Evolutionary conservation across 2,329 filamentous ascomycete genomes (phyloP), one percentile per base, ranked within the genome.

Genomic region (Cladophialophora exuberans): DNA sequence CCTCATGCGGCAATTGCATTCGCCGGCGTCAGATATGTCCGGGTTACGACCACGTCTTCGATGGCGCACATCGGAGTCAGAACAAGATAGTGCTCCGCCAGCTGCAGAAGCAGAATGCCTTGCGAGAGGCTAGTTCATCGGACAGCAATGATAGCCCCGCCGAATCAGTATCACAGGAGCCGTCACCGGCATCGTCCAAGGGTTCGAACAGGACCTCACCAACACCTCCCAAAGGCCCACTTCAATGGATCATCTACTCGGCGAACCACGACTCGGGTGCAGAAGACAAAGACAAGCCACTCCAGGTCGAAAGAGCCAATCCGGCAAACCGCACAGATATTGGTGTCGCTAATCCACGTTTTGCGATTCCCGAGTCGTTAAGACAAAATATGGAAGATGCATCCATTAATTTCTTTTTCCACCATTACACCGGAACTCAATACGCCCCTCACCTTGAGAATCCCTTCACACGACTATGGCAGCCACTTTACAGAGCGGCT

Each of bases 41-140:
- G 10, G 63, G 63, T n/a, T 65, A 65, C 42, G 59, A 44, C 13
- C 54, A 61, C 41, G 57, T 61, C 9, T 65, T 65, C 52, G 63
- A 65, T 30, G 54, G 61, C 28, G 59, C 55, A 20, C 62, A 64
- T 30, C 55, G 62, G 41, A 55, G 44, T 52, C 59, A 65, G 38
- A 65, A 63, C 26, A 42, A 59, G 3, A 54, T 59, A 13, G 52
- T 65, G 6, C 31, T 57, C 6, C 60, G 57, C 5, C 45, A 31
- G 31, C 25, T 58, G 15, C 35, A 61, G 26, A 56, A 52, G 30
- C 42, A 54, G 26, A 57, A 59, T 42, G 46, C 35, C 17, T 18
- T 30, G 6, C 33, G 22, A 25, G 48, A 54, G 2, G 15, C 38
- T 11, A 33, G 28, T 15, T 35, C 51, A 5, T 35, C 13, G 18